Evolutionary conservation across 768 basidiomycete genomes (phyloP), one percentile per base, ranked within the genome.

Genomic region (Rubroboletus satanas): DNA sequence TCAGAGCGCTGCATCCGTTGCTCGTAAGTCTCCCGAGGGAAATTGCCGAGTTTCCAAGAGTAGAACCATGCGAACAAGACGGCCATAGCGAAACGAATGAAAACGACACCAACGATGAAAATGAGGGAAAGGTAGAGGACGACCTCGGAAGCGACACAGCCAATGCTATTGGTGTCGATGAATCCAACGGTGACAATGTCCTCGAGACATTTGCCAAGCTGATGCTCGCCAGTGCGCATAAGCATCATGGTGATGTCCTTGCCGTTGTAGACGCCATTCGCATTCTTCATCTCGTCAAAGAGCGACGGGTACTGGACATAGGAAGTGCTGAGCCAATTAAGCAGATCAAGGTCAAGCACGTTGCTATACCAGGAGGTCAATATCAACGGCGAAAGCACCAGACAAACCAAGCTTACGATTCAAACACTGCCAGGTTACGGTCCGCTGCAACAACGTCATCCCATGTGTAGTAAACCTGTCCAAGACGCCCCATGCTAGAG

Each of bases 41-140:
- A 98, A 60, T 90, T 88, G 45, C 97, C 97, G 39, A 99, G 79
- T 65, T 85, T 85, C 87, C 90, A 93, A n/a, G 90, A 93, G 71
- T 91, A 88, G 81, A 98, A 98, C 97, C 97, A 99, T 26, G 90
- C 81, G 73, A 98, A 99, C 69, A 96, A 79, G 66, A 97, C 90
- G 45, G 97, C 97, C 93, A 98, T 96, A 62, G 82, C 77, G 75
- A 98, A 99, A 35, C 93, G 90, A 70, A 97, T 93, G 51, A 83
- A 80, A 59, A 98, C 96, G 57, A 98, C 96, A 56, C 96, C 96
- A 59, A 96, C 87, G 70, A 99, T 98, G 81, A 98, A 97, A 61
- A 93, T 82, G 64, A 98, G 85, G 45, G 96, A 98, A 53, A 96
- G 79, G 70, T 93, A 96, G 54, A 98, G 88, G 36, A 98, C 93